Percentiles rank a stretch among this genome's conserved stretches.
Evolutionary conservation across 139 green algal species (phyloP).

Genomic region (Yamagishiella unicocca): DNA sequence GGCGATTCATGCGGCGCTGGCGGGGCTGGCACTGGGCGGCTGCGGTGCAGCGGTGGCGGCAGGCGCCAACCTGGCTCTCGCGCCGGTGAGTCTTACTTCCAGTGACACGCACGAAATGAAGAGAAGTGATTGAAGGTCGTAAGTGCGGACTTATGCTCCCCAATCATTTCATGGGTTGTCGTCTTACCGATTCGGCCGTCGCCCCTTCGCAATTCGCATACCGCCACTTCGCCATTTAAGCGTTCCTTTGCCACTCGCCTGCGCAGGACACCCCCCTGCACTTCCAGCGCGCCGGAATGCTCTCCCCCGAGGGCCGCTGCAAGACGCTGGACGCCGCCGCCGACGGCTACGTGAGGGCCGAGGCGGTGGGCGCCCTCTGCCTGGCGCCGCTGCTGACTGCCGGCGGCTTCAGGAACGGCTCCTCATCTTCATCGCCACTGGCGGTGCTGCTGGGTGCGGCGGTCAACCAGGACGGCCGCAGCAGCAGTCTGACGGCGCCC

Average conservation of each 20-base stretch:
- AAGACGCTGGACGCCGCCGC: conserved; percentile 87
- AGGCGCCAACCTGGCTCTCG: conserved; percentile 82
- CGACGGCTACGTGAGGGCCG: conserved; percentile 85
- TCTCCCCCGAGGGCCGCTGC: conserved; percentile 85
- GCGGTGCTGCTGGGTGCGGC: conserved; percentile 73
- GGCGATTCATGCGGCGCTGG: conserved; percentile 65
- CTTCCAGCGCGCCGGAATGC: conserved; percentile 69
- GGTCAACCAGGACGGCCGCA: conserved; percentile 94
- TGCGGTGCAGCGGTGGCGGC: conserved; percentile 63
- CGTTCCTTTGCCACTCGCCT: too few relatives aligned
- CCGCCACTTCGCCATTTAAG: too few relatives aligned
- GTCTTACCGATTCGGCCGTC: too few relatives aligned
- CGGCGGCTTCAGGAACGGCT: not conserved
- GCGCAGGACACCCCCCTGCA: conserved; percentile 38
- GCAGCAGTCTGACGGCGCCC: conserved; percentile 87
- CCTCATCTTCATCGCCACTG: conserved; percentile 5
- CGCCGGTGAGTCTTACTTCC: conserved; percentile 59
- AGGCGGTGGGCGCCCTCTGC: conserved; percentile 68
- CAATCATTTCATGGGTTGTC: too few relatives aligned
- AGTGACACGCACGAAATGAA: too few relatives aligned
- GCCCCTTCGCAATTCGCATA: too few relatives aligned
- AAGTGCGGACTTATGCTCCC: too few relatives aligned
- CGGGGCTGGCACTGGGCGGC: conserved; percentile 43
- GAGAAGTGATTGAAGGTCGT: too few relatives aligned
- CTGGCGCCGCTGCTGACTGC: conserved; percentile 7